phyloP scores from a whole-genome alignment of 2,329 filamentous ascomycete genomes.

The Aspergillus costaricaensis region DNA sequence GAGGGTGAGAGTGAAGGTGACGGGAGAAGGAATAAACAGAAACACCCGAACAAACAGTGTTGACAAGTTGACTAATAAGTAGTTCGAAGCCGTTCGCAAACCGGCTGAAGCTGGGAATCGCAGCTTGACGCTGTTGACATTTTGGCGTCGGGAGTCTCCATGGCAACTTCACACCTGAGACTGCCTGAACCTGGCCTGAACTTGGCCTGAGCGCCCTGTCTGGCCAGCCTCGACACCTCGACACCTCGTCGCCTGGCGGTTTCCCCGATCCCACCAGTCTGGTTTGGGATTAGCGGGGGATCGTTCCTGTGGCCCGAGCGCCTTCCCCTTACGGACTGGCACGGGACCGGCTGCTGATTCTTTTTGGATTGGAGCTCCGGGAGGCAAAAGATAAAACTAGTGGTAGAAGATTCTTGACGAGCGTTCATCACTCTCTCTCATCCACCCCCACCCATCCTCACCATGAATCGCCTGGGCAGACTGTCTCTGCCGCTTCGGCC shows the following conservation, averaged over 20 bases:
- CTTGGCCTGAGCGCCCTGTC: background rate
- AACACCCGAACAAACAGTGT: background rate
- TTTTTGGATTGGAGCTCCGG: conserved; percentile 4
- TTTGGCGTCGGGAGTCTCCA: conserved; percentile 34
- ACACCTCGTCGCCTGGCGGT: conserved; percentile 17
- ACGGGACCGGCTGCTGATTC: conserved; percentile 7
- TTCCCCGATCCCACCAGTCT: conserved; percentile 20
- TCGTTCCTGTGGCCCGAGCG: conserved; percentile 17
- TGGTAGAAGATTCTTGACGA: background rate
- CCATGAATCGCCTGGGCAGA: conserved; percentile 27
- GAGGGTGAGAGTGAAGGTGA: conserved; percentile 16
- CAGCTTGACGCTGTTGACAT: conserved; percentile 30
- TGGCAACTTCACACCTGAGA: conserved; percentile 26
- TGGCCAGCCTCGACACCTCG: background rate
- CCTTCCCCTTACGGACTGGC: conserved; percentile 4
- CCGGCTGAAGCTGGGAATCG: background rate
- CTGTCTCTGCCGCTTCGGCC: conserved; percentile 32
- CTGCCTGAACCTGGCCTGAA: background rate
- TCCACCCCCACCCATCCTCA: conserved; percentile 5
- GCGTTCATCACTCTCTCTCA: background rate
- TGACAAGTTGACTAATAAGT: background rate
- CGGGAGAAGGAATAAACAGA: conserved; percentile 7
- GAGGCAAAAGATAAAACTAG: background rate
- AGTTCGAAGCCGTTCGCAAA: conserved; percentile 1
- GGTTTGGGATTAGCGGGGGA: conserved; percentile 11